phyloP scores from a whole-genome alignment of 208 protist species.

The Trypanosoma vivax region DNA sequence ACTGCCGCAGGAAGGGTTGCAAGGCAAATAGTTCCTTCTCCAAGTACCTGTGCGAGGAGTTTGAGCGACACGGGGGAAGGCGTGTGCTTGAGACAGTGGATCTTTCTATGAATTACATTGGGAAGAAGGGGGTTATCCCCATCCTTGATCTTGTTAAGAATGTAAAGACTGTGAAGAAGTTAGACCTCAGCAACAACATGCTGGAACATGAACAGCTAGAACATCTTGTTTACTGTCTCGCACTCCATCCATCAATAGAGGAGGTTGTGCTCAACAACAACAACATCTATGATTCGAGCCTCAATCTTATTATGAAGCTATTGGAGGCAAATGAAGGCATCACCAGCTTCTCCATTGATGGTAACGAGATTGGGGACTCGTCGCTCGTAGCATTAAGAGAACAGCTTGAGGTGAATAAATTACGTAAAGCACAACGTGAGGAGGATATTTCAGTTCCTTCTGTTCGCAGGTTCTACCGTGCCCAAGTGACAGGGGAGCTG shows the following conservation, averaged over 20 bases:
- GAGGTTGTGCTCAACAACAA: constrained; percentile 47
- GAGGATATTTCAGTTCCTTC: constrained; percentile 9
- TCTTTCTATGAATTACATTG: constrained; percentile 77
- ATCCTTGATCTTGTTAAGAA: constrained; percentile 82
- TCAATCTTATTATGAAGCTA: constrained; percentile 57
- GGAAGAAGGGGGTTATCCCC: constrained; percentile 68
- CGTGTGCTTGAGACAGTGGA: constrained; percentile 44
- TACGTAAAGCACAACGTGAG: constrained; percentile 8
- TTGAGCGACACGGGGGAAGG: constrained; percentile 19
- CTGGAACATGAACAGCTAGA: constrained; percentile 63
- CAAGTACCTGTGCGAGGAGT: constrained; percentile 38
- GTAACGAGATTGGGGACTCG: constrained; percentile 45
- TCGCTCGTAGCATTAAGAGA: constrained; percentile 24
- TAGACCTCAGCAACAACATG: constrained; percentile 73
- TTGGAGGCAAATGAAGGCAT: constrained; percentile 51
- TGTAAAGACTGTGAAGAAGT: constrained; percentile 48
- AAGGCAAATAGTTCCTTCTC: constrained; percentile 66
- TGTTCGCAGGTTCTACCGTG: constrained; percentile 20
- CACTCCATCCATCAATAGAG: constrained; percentile 61
- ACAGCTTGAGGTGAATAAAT: constrained; percentile 21
- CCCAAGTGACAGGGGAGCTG: constrained; percentile 28
- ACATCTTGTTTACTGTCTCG: constrained; percentile 77
- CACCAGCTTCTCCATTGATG: constrained; percentile 28
- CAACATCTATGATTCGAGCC: constrained; percentile 52
- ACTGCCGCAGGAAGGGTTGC: constrained; percentile 66